These are phyloP conservation scores for Elsinoe ampelina DNA, from an alignment of 2,329 filamentous ascomycete genomes.

Conservation along the genomic window DNA sequence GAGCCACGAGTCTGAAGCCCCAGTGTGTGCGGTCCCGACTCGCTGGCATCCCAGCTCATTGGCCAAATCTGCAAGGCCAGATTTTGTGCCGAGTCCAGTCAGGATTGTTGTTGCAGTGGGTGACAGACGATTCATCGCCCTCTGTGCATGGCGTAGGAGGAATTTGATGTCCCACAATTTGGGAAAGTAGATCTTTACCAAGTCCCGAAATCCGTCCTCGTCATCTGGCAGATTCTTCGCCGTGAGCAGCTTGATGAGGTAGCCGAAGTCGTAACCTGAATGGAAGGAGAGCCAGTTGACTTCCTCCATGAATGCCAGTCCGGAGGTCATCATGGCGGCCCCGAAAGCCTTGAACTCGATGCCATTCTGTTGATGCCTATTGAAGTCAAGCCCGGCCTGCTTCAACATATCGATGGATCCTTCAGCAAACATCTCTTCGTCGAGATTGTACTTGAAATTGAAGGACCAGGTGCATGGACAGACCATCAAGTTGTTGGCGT, in stretches of 20 bases:
- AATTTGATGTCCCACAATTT: conserved; percentile 94
- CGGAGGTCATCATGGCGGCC: conserved; percentile 80
- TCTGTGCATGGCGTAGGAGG: conserved; percentile 78
- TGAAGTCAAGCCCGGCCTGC: conserved; percentile 87
- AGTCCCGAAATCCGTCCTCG: conserved; percentile 77
- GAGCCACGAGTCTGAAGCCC: conserved; percentile 84
- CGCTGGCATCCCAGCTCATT: conserved; percentile 87
- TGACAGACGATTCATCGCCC: conserved; percentile 41
- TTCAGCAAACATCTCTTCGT: conserved; percentile 96
- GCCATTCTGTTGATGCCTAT: conserved; percentile 71
- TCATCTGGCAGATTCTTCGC: conserved; percentile 76
- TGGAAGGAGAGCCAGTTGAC: conserved; percentile 97
- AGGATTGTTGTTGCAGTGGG: conserved; percentile 63
- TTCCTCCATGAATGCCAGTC: conserved; percentile 76
- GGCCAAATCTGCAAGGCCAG: conserved; percentile 84
- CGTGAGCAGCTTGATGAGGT: conserved; percentile 86
- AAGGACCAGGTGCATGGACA: conserved; percentile 96
- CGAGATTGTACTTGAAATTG: conserved; percentile 93
- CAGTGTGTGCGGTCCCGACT: conserved; percentile 79
- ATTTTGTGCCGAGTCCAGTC: conserved; percentile 79
- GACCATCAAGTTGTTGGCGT: conserved; percentile 45
- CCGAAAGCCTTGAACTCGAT: conserved; percentile 89
- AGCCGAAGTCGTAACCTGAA: conserved; percentile 96
- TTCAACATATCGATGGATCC: conserved; percentile 86
- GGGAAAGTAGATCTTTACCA: conserved; percentile 89